Conservation (phyloP, 1,139 yeast species). For the Suhomyces maxii region DNA sequence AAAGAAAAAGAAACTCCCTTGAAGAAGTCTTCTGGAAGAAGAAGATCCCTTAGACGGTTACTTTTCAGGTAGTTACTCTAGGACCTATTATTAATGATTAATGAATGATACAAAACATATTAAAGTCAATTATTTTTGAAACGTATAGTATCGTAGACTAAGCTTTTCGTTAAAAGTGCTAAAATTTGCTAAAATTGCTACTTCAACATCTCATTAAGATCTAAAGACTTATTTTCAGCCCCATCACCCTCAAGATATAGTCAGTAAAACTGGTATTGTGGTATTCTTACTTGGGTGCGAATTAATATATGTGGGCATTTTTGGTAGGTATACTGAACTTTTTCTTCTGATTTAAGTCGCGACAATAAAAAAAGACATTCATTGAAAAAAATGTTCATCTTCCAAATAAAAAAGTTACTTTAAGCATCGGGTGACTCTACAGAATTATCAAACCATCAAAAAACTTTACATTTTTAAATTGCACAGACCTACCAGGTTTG, state of each 20-base stretch:
- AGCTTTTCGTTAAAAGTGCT: no score
- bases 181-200: no score
- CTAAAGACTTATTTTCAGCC: no score
- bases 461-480: background rate
- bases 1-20: background rate
- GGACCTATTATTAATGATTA: no score
- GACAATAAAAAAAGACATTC: background rate
- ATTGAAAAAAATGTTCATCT: background rate
- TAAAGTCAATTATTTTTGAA: no score
- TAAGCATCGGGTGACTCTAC: background rate
- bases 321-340: no score
- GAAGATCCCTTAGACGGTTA: conserved; percentile 3
- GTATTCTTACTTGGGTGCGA: background rate
- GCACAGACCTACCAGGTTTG: background rate
- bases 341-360: background rate
- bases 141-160: no score
- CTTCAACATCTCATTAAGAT: no score
- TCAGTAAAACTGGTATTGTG: no score
- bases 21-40: background rate
- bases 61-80: conserved; percentile 1
- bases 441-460: background rate
- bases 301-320: no score
- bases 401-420: background rate
- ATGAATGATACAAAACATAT: background rate
- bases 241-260: no score